Evolutionary conservation across 2,329 filamentous ascomycete species (phyloP), one percentile per base, ranked within the genome.

Genomic region (Colletotrichum phormii): DNA sequence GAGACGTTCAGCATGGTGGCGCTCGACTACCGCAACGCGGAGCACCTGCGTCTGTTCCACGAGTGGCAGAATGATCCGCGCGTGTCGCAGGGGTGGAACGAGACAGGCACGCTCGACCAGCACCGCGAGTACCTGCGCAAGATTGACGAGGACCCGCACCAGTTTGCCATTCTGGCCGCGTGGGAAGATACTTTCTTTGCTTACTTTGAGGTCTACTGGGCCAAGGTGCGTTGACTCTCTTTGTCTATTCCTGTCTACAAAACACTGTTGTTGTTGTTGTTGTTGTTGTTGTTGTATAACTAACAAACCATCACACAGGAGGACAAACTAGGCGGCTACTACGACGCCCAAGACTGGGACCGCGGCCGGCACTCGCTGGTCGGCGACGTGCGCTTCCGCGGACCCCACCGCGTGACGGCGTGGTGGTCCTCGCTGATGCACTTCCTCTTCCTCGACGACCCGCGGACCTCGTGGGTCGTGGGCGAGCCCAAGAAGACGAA

Each of bases 131-230:
- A 96, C 80, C 86, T 95, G 64, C 86, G 88, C 35, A 88, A 89
- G 75, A 86, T 93, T 67, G 90, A 94, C 77, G 87, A 89, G 57
- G 93, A 95, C 79, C 90, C 92, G 33, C 93, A 95, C 81, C 89
- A 92, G 74, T 84, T 95, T 64, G 89, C 91, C 29, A 84, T 95
- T 58, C 85, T 95, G 71, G 94, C 91, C 7, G 88, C 88, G 31
- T 96, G 94, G 79, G 89, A 95, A 68, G 91, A 93, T 35, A 87
- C 86, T 2, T 88, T 85, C 60, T 95, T 95, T 80, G 91, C 92
- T 0, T 95, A 95, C 80, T 95, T 94, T 79, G 94, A 96, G 80
- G 85, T 95, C 1, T 95, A 95, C 81, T 95, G 93, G 93, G 92
- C 90, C 46, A 91, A 90, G 85, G 88, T 89, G 82, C 54, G 67